Percentiles rank a stretch among this genome's conserved stretches.
Conservation (phyloP, 2,329 filamentous ascomycete species). For the Microascus cirrosus region DNA sequence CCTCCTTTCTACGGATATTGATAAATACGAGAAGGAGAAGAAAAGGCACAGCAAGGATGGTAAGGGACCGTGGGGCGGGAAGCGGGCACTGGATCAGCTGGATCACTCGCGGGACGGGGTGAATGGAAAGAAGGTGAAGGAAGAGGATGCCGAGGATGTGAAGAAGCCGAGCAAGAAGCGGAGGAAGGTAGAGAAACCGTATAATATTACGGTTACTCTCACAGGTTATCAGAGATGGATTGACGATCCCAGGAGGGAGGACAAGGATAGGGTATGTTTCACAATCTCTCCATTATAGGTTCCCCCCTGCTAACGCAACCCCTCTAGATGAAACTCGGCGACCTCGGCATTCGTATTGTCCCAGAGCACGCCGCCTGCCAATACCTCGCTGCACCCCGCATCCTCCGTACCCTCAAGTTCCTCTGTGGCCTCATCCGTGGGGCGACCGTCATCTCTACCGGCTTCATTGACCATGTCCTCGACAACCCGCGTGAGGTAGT, state of each 20-base stretch:
- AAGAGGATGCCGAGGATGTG: constrained; percentile 44
- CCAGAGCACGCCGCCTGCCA: constrained; percentile 67
- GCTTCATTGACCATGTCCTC: constrained; percentile 70
- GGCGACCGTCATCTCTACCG: constrained; percentile 63
- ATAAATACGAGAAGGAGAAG: constrained; percentile 84
- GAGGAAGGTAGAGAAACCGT: constrained; percentile 39
- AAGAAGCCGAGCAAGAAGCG: constrained; percentile 31
- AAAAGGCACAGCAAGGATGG: constrained; percentile 52
- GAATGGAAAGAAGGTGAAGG: constrained; percentile 14
- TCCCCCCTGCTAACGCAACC: constrained; percentile 10
- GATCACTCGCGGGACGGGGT: constrained; percentile 27
- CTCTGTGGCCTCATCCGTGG: constrained; percentile 76
- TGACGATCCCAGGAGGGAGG: constrained; percentile 60
- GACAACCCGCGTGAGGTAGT: constrained; percentile 42
- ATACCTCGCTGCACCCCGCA: constrained; percentile 75
- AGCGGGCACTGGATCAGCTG: constrained; percentile 46
- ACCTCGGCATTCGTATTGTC: constrained; percentile 71
- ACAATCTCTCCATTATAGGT: background rate
- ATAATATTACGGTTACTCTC: constrained; percentile 62
- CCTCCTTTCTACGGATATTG: constrained; percentile 71
- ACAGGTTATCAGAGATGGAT: constrained; percentile 82
- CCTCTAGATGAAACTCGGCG: constrained; percentile 67
- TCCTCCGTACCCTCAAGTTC: constrained; percentile 90
- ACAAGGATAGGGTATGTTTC: constrained; percentile 61
- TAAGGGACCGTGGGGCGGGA: constrained; percentile 47